phyloP scores from a whole-genome alignment of 371 early-diverging fungal species.

The Haplosporangium sp. region DNA sequence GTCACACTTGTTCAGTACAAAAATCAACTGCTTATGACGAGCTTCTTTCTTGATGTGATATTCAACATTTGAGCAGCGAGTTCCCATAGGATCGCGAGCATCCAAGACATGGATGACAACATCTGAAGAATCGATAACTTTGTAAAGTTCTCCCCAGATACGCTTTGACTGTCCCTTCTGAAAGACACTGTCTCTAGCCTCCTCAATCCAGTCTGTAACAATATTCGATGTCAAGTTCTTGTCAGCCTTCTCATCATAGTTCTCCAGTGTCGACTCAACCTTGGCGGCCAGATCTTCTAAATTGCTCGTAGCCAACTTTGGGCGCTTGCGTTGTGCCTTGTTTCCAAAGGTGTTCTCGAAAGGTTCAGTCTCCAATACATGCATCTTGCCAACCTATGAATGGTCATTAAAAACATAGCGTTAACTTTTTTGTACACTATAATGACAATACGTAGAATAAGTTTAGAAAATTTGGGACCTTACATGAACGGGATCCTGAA shows the following conservation, averaged over 20 bases:
- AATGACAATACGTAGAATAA: background rate
- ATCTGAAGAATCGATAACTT: slow-evolving; percentile 99
- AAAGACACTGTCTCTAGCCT: slow-evolving; percentile 87
- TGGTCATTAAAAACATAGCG: background rate
- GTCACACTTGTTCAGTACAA: slow-evolving; percentile 99
- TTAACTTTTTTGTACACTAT: background rate
- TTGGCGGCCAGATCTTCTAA: slow-evolving; percentile 88
- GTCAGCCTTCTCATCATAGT: slow-evolving; percentile 84
- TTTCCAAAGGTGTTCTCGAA: slow-evolving; percentile 94
- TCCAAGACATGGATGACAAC: slow-evolving; percentile 99
- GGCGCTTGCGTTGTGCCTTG: slow-evolving; percentile 95
- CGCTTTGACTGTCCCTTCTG: slow-evolving; percentile 97
- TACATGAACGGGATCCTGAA: slow-evolving; percentile 87
- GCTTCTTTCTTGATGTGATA: slow-evolving; percentile 94
- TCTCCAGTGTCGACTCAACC: slow-evolving; percentile 75
- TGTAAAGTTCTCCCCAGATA: slow-evolving; percentile 99
- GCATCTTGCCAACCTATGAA: slow-evolving; percentile 74
- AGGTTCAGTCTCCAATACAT: slow-evolving; percentile 93
- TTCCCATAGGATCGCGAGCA: slow-evolving; percentile 98
- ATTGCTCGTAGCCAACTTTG: slow-evolving; percentile 80
- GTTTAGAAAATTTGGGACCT: slow-evolving; percentile 3
- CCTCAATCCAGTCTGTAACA: slow-evolving; percentile 76
- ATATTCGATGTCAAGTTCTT: slow-evolving; percentile 78
- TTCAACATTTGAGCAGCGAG: slow-evolving; percentile 94
- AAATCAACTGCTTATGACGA: slow-evolving; percentile 97